These are phyloP conservation scores for Chlamydomonas reinhardtii DNA, from an alignment of 163 green algal species.

Conservation along the genomic window DNA sequence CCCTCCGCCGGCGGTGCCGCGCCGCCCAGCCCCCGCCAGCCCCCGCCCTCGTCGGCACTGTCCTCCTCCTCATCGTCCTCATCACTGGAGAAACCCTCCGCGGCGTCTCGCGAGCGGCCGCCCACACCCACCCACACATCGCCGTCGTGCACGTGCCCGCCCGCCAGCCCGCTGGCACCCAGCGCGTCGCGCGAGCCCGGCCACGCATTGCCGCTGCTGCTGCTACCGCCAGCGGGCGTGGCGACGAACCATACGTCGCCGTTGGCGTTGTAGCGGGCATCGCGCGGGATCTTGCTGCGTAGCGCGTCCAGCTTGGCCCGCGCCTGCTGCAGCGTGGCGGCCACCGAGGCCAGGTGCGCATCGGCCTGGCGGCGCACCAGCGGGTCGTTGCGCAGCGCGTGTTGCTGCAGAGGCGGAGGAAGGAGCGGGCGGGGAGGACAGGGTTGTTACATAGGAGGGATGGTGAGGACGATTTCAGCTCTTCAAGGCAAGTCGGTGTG, in stretches of 20 bases:
- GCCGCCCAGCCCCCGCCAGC: neutral
- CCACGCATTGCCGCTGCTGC: no score
- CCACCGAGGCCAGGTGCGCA: neutral
- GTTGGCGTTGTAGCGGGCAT: constrained; percentile 15
- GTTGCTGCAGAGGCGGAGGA: neutral
- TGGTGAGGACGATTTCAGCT: neutral
- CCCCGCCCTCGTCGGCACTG: neutral
- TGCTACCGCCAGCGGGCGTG: no score
- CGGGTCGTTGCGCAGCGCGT: constrained; percentile 27
- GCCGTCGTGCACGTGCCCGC: no score
- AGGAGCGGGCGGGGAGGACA: neutral
- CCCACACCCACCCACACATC: neutral
- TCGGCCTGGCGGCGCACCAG: constrained; percentile 6
- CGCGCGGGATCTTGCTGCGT: constrained; percentile 6
- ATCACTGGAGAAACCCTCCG: neutral
- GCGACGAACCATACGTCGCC: constrained; percentile 36
- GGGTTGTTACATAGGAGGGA: no score
- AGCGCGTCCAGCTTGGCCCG: constrained; percentile 19
- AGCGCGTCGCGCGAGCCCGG: no score
- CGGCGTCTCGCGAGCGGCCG: neutral
- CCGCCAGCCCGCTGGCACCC: no score
- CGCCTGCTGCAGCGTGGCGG: neutral
- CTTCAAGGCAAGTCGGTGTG: no score
- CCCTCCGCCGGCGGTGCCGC: no score
- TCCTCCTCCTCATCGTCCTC: neutral